Evolutionary conservation across 2,329 filamentous ascomycete genomes (phyloP).

Genomic region (Fusarium temperatum): DNA sequence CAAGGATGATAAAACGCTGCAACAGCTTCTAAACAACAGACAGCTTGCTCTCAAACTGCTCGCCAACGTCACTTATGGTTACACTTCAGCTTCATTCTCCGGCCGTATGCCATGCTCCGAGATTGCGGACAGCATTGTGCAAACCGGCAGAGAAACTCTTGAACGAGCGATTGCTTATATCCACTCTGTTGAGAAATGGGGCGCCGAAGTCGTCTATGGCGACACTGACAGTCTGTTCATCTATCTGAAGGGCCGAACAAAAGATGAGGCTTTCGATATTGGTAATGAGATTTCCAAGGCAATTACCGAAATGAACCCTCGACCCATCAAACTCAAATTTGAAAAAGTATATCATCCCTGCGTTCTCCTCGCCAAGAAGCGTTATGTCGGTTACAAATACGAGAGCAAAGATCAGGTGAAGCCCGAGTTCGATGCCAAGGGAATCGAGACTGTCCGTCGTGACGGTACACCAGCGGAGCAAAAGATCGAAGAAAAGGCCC

Average conservation of each 20-base stretch:
- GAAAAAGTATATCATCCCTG: slow-evolving; percentile 99
- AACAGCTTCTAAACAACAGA: slow-evolving; percentile 89
- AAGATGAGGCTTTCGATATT: slow-evolving; percentile 89
- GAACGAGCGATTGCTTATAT: slow-evolving; percentile 94
- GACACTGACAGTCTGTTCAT: slow-evolving; percentile 97
- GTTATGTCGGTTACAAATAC: slow-evolving; percentile 98
- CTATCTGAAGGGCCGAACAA: slow-evolving; percentile 85
- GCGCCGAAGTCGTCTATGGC: slow-evolving; percentile 95
- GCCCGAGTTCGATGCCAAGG: slow-evolving; percentile 96
- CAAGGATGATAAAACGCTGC: slow-evolving; percentile 85
- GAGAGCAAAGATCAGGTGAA: slow-evolving; percentile 77
- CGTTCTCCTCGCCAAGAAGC: slow-evolving; percentile 93
- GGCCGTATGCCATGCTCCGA: slow-evolving; percentile 98
- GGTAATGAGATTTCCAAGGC: slow-evolving; percentile 90
- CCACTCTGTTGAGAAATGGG: slow-evolving; percentile 87
- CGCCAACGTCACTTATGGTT: slow-evolving; percentile 98
- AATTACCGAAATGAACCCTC: slow-evolving; percentile 89
- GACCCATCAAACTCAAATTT: slow-evolving; percentile 94
- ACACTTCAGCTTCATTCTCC: slow-evolving; percentile 95
- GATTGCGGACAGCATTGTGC: slow-evolving; percentile 97
- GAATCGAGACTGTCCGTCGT: slow-evolving; percentile 94
- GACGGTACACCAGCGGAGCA: slow-evolving; percentile 96
- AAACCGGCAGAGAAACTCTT: slow-evolving; percentile 92
- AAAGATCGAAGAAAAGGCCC: slow-evolving; percentile 92
- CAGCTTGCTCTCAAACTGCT: slow-evolving; percentile 95